phyloP scores from a whole-genome alignment of 305 asterid genomes.

The Rubia tinctorum region DNA sequence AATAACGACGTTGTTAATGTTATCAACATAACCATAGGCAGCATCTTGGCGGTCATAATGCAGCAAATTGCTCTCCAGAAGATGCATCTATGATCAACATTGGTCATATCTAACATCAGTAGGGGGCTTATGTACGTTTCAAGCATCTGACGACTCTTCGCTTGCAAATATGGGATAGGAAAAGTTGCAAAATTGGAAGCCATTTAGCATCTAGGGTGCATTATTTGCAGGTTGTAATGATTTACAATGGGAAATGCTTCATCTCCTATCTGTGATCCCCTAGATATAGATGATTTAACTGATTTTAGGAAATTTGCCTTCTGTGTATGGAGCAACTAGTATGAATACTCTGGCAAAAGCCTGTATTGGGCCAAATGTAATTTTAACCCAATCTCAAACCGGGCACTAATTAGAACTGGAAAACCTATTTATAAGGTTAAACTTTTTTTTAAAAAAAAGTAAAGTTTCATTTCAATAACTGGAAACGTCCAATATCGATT shows the following conservation, averaged over 20 bases:
- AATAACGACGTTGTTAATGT: constrained; percentile 76
- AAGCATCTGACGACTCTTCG: neutral
- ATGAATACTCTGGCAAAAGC: neutral
- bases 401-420: no score
- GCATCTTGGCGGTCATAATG: constrained; percentile 70
- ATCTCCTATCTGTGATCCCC: neutral
- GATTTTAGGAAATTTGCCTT: neutral
- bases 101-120: neutral
- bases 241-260: neutral
- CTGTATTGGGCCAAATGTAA: no score
- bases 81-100: constrained; percentile 5
- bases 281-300: neutral
- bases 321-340: neutral
- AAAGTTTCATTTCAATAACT: no score
- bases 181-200: neutral
- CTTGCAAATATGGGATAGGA: neutral
- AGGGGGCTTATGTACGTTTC: neutral
- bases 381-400: no score
- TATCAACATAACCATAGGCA: constrained; percentile 77
- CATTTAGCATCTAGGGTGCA: neutral
- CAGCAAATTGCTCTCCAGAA: constrained; percentile 50
- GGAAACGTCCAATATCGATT: no score
- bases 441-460: no score
- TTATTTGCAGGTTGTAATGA: neutral
- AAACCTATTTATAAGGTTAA: neutral